Base-by-base conservation (phyloP, 2,329 filamentous ascomycete genomes). In the Parastagonospora avenae region DNA sequence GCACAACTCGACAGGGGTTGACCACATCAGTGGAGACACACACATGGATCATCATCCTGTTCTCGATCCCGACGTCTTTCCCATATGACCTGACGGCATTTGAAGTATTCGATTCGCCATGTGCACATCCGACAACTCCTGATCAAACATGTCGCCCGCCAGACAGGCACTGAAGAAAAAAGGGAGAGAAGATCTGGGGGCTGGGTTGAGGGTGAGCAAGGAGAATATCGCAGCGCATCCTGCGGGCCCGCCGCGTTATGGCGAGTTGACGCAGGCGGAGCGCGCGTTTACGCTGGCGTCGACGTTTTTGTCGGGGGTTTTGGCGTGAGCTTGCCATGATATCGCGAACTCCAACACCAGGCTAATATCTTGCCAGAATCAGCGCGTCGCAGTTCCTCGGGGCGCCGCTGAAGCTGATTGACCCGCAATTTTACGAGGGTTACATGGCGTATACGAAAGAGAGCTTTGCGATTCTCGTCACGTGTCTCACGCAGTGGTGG, bases 381-480 rank as follows among this genome's bases (percentile, higher is more conserved):
- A 83, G 84, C 62, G 71, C 84, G 14, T 91, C 90, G 6, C 91
- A 96, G 67, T 80, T 92, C 55, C 76, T 95, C 50, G 91, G 91
- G 30, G 76, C 84, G 0, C 90, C 90, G 2, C 75, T 96, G 41
- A 94, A 94, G 70, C 82, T 86, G 54, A 77, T 91, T 65, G 88
- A 91, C 70, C 85, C 85, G 50, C 86, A 91, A 39, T 83, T 89
- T 67, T 96, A 91, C 77, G 89, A 95, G 74, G 83, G 87, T 55
- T 95, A 91, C 76, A 95, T 96, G 85, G 86, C 90, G 35, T 83
- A 91, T 72, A 94, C 91, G 9, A 96, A 96, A 74, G 85, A 90
- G 67, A 90, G 85, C 1, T 95, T 95, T 71, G 90, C 89, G 32
- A 81, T 95, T 12, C 77, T 91, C 38, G 86, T 88, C 56, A 92